Evolutionary conservation across 352 stramenopile species (phyloP), one percentile per base, ranked within the genome.

Genomic region (Saprolegnia parasitica): DNA sequence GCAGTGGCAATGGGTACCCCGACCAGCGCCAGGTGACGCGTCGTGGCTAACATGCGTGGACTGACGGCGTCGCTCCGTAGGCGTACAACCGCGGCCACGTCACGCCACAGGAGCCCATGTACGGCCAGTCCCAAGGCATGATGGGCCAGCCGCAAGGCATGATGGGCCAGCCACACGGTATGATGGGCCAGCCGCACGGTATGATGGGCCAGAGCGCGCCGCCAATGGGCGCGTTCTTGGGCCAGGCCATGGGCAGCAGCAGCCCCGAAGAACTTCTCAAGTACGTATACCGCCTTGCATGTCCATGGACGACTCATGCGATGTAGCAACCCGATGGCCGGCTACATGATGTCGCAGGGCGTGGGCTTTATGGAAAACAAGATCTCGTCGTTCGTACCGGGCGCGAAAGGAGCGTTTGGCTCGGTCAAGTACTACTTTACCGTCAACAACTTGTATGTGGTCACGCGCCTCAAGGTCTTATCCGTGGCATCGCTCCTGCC

Each of bases 341-440:
- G 83, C 5, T 72, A 92, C 60, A 84, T 84, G 46, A 93, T 95
- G 85, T 93, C 91, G 72, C 90, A 80, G 35, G 87, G 85, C 5
- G 81, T 89, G 67, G 81, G 91, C 71, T 91, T 93, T 58, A 71
- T 95, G 62, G 76, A 86, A 57, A 91, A 95, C 52, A 85, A 95
- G 61, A 91, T 84, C 57, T 78, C 86, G 64, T 81, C 89, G 61
- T 95, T 92, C 50, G 73, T 95, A 16, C 87, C 87, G 0, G 84
- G 85, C 11, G 87, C 87, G 11, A 89, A 93, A 58, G 85, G 83
- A 10, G 68, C 91, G 39, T 90, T 87, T 79, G 85, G 84, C 11
- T 91, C 77, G 54, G 76, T 93, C 62, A 95, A 95, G 76, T 93
- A 93, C 72, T 95, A 95, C 56, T 95, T 96, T 67, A 93, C 82